Evolutionary conservation across 176 grass and related monocot genomes (phyloP), one percentile per base, ranked within the genome.

Genomic region (Thinopyrum elongatum): DNA sequence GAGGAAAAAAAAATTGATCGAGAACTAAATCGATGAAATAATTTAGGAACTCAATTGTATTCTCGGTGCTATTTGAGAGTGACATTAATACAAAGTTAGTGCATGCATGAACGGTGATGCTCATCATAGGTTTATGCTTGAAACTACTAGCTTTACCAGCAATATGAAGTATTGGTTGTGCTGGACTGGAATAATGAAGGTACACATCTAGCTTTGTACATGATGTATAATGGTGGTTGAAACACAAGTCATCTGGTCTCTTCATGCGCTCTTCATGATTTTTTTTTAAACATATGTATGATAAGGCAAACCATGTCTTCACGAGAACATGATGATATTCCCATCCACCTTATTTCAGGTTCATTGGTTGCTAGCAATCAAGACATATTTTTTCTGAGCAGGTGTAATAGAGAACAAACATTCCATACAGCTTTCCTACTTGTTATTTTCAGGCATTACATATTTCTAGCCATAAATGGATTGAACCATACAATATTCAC

Each of bases 151-250:
- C 39, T 41, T 41, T 41, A 41, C 39, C 39, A 49, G 46, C 25
- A 35, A 34, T 34, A 68, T 91, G 72, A 87, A 94, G 38, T 87
- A 98, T 74, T 98, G 95, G 70, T 98, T 91, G 10, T 49, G 95
- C 92, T 90, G 88, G 94, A 91, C 77, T 98, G 95, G 95, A 90
- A 98, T 41, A 92, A 90, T 98, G 35, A 88, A 91, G 93, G 93
- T 95, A 85, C 42, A 28, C 35, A 10, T 86, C 27, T 33, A 30
- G 26, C n/a, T 25, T 31, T 57, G 25, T 66, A 61, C 55, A 79
- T 84, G 46, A 28, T 57, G 30, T 12, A 35, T 25, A 23, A 22
- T 47, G 16, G 30, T 73, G 66, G 49, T n/a, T 60, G 19, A 57
- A 51, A 29, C 74, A 57, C 11, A 80, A n/a, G 27, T 26, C 58